These are phyloP conservation scores for Penicillium angulare DNA, from an alignment of 495 filamentous ascomycete species.

Conservation along the genomic window DNA sequence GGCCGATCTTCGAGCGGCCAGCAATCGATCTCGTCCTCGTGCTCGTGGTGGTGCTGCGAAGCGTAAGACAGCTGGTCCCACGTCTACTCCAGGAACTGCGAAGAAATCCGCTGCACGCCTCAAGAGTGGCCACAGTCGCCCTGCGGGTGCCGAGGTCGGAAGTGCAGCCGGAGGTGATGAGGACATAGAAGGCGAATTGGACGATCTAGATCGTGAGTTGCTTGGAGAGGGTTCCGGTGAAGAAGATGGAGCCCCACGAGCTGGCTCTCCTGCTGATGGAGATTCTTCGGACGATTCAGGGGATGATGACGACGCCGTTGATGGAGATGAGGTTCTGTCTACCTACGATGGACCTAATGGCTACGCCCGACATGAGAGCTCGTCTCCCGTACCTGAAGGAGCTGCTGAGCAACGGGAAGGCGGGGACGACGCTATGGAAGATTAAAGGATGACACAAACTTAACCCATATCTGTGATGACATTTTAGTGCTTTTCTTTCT, in stretches of 20 bases:
- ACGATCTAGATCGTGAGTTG: slow-evolving; percentile 52
- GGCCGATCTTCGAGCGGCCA: slow-evolving; percentile 22
- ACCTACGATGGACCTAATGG: slow-evolving; percentile 42
- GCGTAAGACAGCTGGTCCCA: slow-evolving; percentile 37
- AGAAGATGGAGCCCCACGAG: slow-evolving; percentile 31
- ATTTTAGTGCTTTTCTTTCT: slow-evolving; percentile 3
- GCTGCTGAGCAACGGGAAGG: slow-evolving; percentile 20
- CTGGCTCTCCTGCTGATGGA: slow-evolving; percentile 21
- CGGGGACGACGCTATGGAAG: slow-evolving; percentile 35
- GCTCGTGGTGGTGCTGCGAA: slow-evolving; percentile 24
- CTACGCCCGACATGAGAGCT: slow-evolving; percentile 39
- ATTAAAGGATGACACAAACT: slow-evolving; percentile 16
- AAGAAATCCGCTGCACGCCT: slow-evolving; percentile 29
- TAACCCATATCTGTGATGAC: slow-evolving; percentile 5
- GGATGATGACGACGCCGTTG: slow-evolving; percentile 32
- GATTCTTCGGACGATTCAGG: slow-evolving; percentile 32
- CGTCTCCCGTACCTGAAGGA: slow-evolving; percentile 25
- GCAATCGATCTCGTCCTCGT: slow-evolving; percentile 22
- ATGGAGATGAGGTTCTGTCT: slow-evolving; percentile 44
- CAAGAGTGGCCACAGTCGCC: slow-evolving; percentile 32
- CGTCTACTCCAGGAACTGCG: slow-evolving; percentile 20
- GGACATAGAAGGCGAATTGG: slow-evolving; percentile 44
- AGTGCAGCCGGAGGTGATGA: slow-evolving; percentile 27
- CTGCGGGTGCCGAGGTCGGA: slow-evolving; percentile 16
- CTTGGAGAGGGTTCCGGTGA: slow-evolving; percentile 49